Base-by-base conservation (phyloP, 441 rosid species). In the Populus hybrid region DNA sequence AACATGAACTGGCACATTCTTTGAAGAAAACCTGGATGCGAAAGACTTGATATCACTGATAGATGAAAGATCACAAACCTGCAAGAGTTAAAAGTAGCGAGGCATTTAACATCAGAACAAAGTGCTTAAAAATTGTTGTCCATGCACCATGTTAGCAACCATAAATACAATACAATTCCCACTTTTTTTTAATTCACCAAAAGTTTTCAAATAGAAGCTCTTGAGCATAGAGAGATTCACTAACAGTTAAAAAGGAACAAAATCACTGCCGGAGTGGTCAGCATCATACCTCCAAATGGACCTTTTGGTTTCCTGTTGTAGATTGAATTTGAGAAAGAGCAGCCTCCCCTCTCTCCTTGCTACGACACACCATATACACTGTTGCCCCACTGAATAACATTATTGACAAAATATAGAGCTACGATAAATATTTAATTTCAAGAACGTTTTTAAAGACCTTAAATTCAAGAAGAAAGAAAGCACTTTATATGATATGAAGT, bases 41-140 rank as follows among this genome's bases (percentile, higher is more conserved):
- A 95, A 90, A 16, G 96, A 90, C 88, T 92, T 93, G 82, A 93
- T 81, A 30, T 90, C 95, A 1, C 82, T 84, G 74, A 89, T 80
- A 53, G 94, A 95, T 30, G 96, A 93, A 82, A 95, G 90, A 86
- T 95, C 97, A 79, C 95, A 95, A 11, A 93, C 87, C 99, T 93
- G 90, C 82, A 87, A 81, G 12, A 14, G 79, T 75, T 73, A 81
- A 80, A 75, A 32, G 80, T 77, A 70, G 66, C 68, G 65, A 75
- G 83, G 69, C 65, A 73, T 73, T 78, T 32, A 34, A 40, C 67
- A 75, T 77, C 21, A 57, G 64, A 63, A 65, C 14, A 28, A 76
- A 67, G 5, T n/a, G 66, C n/a, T 57, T 16, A 69, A 53, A 23
- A 16, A 32, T 26, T 73, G 34, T 42, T 57, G 28, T 42, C 11